A percentile compares a stretch with the other conserved stretches of the same genome.
Evolutionary conservation across 2,329 filamentous ascomycete genomes (phyloP).

Genomic region (Cytospora piceae): DNA sequence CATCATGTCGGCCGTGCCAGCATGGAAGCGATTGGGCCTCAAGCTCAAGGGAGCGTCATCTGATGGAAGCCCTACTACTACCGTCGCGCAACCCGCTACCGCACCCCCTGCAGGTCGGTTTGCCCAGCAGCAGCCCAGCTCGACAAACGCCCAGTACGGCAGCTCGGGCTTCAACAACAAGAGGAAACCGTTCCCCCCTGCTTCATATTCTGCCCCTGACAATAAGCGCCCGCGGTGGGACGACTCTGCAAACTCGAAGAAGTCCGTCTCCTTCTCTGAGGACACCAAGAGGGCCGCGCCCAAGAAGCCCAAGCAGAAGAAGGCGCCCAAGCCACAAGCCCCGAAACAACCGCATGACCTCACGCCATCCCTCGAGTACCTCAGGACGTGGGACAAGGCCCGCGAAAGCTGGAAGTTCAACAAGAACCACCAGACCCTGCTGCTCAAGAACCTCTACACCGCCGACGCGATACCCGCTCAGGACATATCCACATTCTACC

Average conservation of each 20-base stretch:
- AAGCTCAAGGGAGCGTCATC: constrained; percentile 57
- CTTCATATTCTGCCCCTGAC: constrained; percentile 32
- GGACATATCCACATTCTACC: constrained; percentile 70
- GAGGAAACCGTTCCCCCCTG: constrained; percentile 53
- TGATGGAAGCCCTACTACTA: constrained; percentile 39
- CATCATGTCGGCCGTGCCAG: constrained; percentile 55
- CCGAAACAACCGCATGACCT: constrained; percentile 42
- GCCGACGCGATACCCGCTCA: constrained; percentile 69
- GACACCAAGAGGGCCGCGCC: constrained; percentile 42
- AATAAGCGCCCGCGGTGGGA: constrained; percentile 43
- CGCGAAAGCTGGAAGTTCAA: constrained; percentile 89
- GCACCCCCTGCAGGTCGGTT: constrained; percentile 31
- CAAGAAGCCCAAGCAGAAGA: constrained; percentile 42
- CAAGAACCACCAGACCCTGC: constrained; percentile 84
- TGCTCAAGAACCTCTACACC: constrained; percentile 83
- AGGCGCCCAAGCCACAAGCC: constrained; percentile 40
- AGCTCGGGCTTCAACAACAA: constrained; percentile 51
- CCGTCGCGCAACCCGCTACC: constrained; percentile 32
- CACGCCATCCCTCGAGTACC: constrained; percentile 73
- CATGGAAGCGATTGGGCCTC: constrained; percentile 66
- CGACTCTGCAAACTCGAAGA: constrained; percentile 38
- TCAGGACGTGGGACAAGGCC: constrained; percentile 73
- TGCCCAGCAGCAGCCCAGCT: constrained; percentile 36
- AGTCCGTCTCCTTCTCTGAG: constrained; percentile 56
- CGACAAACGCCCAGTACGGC: constrained; percentile 33